A percentile compares a stretch with the other conserved stretches of the same genome.
Conservation (phyloP, 257 asterid species). For the Cynanchum wilfordii region DNA sequence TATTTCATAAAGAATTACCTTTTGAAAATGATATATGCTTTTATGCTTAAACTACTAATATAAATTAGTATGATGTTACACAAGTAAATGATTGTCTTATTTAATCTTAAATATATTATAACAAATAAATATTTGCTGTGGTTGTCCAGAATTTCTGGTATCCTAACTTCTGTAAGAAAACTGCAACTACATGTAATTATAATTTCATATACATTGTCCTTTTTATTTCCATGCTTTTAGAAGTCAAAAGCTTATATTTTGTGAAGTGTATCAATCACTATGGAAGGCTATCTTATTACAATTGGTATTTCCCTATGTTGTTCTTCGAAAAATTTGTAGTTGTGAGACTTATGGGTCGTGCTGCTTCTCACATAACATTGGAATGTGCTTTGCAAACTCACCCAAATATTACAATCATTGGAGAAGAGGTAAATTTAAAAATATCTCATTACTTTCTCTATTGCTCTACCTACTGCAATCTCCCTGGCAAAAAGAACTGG, state of each 20-base stretch:
- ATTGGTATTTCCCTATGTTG: background rate
- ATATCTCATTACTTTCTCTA: background rate
- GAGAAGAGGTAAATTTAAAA: conserved; percentile 69
- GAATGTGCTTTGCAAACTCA: conserved; percentile 98
- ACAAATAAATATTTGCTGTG: background rate
- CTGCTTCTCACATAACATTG: conserved; percentile 96
- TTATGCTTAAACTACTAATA: background rate
- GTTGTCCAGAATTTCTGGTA: background rate
- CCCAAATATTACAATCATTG: conserved; percentile 87
- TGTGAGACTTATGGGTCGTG: conserved; percentile 99
- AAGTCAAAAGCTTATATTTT: background rate
- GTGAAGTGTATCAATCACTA: background rate
- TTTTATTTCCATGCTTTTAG: background rate
- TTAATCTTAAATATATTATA: background rate
- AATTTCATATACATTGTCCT: background rate
- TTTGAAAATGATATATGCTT: background rate
- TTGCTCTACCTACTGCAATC: background rate
- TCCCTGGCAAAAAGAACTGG: background rate
- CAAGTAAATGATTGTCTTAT: background rate
- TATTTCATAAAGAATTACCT: background rate
- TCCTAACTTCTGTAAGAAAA: background rate
- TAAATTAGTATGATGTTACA: background rate
- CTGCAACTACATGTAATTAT: background rate
- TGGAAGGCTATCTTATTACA: background rate
- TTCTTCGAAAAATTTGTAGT: conserved; percentile 34